Evolutionary conservation across 1,284 basidiomycete genomes (phyloP).

Genomic region (Lignosus rhinocerotis): DNA sequence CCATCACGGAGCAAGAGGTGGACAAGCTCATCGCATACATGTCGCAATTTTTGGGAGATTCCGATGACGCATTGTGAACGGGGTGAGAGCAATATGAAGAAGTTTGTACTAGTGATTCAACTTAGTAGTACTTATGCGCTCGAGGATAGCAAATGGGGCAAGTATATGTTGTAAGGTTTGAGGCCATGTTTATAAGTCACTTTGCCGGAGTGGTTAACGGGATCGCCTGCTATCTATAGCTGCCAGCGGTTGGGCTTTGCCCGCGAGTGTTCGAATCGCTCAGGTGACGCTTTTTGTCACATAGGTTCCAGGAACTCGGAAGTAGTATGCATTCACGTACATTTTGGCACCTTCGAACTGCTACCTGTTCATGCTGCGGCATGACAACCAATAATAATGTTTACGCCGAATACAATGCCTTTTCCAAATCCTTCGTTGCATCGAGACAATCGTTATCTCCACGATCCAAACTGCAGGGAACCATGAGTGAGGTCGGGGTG

Average conservation of each 20-base stretch:
- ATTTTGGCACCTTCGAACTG: too few relatives aligned
- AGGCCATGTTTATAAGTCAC: slow-evolving; percentile 55
- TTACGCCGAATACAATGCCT: neutral
- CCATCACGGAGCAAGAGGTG: slow-evolving; percentile 80
- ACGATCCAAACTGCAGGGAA: slow-evolving; percentile 6
- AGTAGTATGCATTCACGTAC: too few relatives aligned
- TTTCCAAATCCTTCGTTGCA: slow-evolving; percentile 1
- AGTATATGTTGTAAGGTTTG: too few relatives aligned
- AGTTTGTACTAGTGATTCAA: neutral
- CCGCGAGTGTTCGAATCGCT: slow-evolving; percentile 87
- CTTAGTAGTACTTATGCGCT: neutral
- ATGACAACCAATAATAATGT: too few relatives aligned
- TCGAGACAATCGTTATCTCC: slow-evolving; percentile 3
- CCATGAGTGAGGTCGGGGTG: slow-evolving; percentile 5
- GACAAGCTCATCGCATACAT: slow-evolving; percentile 66
- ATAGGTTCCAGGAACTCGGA: neutral
- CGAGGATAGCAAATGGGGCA: too few relatives aligned
- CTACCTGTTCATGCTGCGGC: too few relatives aligned
- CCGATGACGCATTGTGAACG: neutral
- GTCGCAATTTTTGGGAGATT: slow-evolving; percentile 46
- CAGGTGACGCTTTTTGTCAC: slow-evolving; percentile 69
- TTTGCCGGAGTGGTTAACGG: slow-evolving; percentile 92
- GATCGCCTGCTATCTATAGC: slow-evolving; percentile 75
- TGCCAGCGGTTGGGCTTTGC: slow-evolving; percentile 77
- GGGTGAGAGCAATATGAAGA: neutral